phyloP scores from a whole-genome alignment of 202 grass and related monocot species.

The Miscanthus sacchariflorus region DNA sequence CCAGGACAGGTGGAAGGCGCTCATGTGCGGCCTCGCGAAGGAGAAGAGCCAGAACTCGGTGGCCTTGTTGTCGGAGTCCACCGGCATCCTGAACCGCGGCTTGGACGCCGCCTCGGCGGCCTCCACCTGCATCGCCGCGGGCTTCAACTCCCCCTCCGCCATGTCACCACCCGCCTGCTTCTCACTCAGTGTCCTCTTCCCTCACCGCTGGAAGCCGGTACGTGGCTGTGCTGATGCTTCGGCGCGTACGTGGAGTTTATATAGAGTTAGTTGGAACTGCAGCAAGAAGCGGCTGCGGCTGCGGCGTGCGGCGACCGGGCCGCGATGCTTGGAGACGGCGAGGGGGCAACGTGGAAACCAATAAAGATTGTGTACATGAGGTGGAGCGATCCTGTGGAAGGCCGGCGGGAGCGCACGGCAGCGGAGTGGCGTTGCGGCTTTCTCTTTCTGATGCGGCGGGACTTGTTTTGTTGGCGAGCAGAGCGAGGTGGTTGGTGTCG shows the following conservation, averaged over 20 bases:
- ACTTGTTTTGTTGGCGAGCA: not conserved
- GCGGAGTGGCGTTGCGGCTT: not conserved
- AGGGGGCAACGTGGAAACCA: slow-evolving; percentile 34
- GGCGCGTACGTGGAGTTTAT: not conserved
- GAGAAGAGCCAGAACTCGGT: slow-evolving; percentile 96
- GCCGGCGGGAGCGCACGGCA: slow-evolving; percentile 43
- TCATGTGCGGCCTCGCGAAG: slow-evolving; percentile 78
- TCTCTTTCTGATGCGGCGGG: not conserved
- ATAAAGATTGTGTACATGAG: slow-evolving; percentile 37
- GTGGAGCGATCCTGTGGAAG: slow-evolving; percentile 32
- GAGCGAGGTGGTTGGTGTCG: slow-evolving; percentile 35
- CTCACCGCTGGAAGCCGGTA: not conserved
- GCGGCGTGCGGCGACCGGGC: slow-evolving; percentile 21
- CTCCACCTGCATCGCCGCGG: slow-evolving; percentile 55
- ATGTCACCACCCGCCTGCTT: not conserved
- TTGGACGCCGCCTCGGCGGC: slow-evolving; percentile 7
- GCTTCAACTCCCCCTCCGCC: slow-evolving; percentile 19
- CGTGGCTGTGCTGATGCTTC: not conserved
- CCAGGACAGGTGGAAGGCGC: slow-evolving; percentile 86
- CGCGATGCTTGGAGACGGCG: slow-evolving; percentile 36
- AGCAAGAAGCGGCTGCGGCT: not conserved
- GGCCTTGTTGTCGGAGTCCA: slow-evolving; percentile 89
- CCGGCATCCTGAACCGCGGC: slow-evolving; percentile 72
- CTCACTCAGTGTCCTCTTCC: not conserved
- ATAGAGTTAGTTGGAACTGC: not conserved